Percentiles rank a stretch among this genome's conserved stretches.
Evolutionary conservation across 202 grass and related monocot species (phyloP).

Genomic region (Schoenoplectus triqueter): DNA sequence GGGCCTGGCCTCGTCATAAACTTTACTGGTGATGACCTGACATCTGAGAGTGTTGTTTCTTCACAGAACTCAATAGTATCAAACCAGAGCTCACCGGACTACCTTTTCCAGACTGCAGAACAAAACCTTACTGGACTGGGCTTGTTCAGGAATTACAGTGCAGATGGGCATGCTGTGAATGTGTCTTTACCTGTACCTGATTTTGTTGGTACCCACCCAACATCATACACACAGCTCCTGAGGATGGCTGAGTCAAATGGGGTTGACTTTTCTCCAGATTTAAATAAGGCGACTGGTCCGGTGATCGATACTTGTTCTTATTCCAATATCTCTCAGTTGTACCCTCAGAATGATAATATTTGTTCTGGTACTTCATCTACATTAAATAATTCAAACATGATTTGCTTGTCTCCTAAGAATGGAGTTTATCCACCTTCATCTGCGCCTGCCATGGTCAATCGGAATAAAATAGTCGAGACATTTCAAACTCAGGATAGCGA

Average conservation of each 20-base stretch:
- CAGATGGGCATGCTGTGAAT: conserved; percentile 45
- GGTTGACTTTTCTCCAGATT: conserved; percentile 34
- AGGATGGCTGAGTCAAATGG: conserved; percentile 52
- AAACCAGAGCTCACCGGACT: conserved; percentile 56
- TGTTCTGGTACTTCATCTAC: conserved; percentile 14
- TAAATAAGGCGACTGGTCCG: conserved; percentile 28
- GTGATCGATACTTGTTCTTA: conserved; percentile 40
- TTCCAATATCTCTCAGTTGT: conserved; percentile 41
- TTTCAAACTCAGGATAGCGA: not conserved
- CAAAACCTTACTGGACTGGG: conserved; percentile 43
- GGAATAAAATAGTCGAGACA: conserved; percentile 7
- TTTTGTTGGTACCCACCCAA: conserved; percentile 37
- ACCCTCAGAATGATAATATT: conserved; percentile 50
- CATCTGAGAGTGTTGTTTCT: conserved; percentile 60
- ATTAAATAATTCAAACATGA: conserved; percentile 27
- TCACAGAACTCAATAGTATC: conserved; percentile 70
- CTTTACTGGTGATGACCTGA: conserved; percentile 49
- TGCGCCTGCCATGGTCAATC: conserved; percentile 17
- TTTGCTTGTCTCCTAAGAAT: not conserved
- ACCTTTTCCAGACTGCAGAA: conserved; percentile 45
- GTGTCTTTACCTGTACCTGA: conserved; percentile 31
- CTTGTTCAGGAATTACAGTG: conserved; percentile 44
- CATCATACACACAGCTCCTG: conserved; percentile 63
- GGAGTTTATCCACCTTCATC: conserved; percentile 12
- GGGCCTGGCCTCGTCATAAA: conserved; percentile 37